Evolutionary conservation across 1,284 basidiomycete genomes (phyloP).

Genomic region (Cryptococcus sp.): DNA sequence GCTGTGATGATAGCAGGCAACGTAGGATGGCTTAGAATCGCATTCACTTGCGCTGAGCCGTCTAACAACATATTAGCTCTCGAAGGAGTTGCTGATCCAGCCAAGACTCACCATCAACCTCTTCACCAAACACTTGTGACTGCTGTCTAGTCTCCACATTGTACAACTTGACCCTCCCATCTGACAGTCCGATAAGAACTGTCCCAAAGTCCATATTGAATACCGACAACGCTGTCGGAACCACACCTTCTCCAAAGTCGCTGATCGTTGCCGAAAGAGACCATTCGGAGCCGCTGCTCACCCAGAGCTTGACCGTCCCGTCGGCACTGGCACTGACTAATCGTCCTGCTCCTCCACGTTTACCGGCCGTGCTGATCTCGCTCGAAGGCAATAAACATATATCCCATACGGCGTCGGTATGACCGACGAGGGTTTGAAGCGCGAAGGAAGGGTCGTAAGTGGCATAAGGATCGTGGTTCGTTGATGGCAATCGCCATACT

Average conservation of each 20-base stretch:
- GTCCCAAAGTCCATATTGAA: conserved; percentile 52
- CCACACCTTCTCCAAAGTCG: conserved; percentile 50
- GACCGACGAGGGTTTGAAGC: conserved; percentile 80
- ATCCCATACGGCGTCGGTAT: conserved; percentile 95
- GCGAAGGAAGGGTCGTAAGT: conserved; percentile 78
- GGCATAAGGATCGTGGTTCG: conserved; percentile 74
- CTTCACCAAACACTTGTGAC: conserved; percentile 60
- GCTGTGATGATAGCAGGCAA: conserved; percentile 84
- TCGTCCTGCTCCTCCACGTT: conserved; percentile 54
- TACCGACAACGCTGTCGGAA: conserved; percentile 69
- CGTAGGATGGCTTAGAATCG: conserved; percentile 86
- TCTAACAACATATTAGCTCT: conserved; percentile 2
- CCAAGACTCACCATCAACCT: conserved; percentile 10
- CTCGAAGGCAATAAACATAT: conserved; percentile 60
- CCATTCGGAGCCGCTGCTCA: conserved; percentile 57
- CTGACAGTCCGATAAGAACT: conserved; percentile 77
- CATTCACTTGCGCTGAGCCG: conserved; percentile 83
- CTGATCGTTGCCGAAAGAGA: conserved; percentile 12
- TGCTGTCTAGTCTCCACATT: conserved; percentile 84
- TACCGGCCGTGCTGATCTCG: conserved; percentile 1
- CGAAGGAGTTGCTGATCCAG: neutral
- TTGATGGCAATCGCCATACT: conserved; percentile 78
- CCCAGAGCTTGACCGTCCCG: conserved; percentile 91
- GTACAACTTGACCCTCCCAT: conserved; percentile 86
- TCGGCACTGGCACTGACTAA: conserved; percentile 89